Evolutionary conservation across 75 land plant genomes (phyloP), one percentile per base, ranked within the genome.

Genomic region (Isoetes taiwanensis): DNA sequence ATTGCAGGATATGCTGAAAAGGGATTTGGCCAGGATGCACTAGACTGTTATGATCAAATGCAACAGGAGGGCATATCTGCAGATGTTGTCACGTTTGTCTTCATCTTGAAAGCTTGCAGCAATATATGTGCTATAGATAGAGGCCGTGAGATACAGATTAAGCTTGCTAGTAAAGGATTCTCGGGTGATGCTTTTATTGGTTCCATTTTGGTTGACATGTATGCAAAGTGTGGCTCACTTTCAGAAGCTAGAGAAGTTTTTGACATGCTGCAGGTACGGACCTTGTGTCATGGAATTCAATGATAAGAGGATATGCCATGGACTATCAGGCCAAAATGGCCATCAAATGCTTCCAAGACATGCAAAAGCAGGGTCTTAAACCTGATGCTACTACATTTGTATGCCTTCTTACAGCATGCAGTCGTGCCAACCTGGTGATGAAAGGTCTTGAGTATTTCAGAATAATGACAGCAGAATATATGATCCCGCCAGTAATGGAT

Each of bases 1-100:
- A 64, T 84, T 29, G 64, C 70, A 31, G 78, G 76, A 20, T 75
- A 74, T 58, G 64, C 57, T 6, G 74, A 78, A 25, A 63, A 77
- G 57, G 71, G 63, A 28, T 32, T 64, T 28, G 55, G 75, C 2
- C 54, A 50, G 4, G 62, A 43, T 48, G 80, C 78, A 10, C 39
- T 77, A 23, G 30, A 41, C 30, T 33, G 71, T 8, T 80, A 80
- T 56, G 3, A 33, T 28, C 58, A 69, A 3, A 84, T 84, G 88
- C 70, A 80, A 41, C 31, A 19, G 2, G 72, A 66, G 4, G 57
- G 54, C 28, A 48, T 60, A 10, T 41, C 64, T 30, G 78, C 80
- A 1, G 81, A 80, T 67, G 71, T 67, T 46, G 61, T 60, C 50
- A 72, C 78, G 0, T 27, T 84, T 57, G 74, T 72, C 19, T 66